Evolutionary conservation across 2,329 filamentous ascomycete species (phyloP).

Genomic region (Cryoendolithus antarcticus): DNA sequence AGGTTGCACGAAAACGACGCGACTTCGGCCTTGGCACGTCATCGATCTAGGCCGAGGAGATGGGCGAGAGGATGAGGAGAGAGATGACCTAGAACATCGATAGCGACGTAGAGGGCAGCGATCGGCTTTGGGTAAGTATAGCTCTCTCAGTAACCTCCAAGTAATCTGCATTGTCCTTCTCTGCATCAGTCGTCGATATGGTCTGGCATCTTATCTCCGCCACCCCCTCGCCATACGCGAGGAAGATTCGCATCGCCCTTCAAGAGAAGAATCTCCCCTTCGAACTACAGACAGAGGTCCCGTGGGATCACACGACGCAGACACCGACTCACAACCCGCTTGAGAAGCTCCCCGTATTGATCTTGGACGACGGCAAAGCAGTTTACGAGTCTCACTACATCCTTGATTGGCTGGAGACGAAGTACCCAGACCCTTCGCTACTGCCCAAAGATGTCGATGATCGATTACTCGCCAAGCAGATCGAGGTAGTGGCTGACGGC

Average conservation of each 20-base stretch:
- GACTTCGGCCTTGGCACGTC: no score
- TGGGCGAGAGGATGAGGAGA: no score
- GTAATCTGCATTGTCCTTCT: no score
- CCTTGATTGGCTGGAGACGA: slow-evolving; percentile 26
- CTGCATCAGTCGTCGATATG: neutral
- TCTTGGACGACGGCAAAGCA: slow-evolving; percentile 19
- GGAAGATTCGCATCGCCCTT: slow-evolving; percentile 30
- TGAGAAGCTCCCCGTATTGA: slow-evolving; percentile 28
- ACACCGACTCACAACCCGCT: slow-evolving; percentile 29
- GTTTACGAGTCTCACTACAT: slow-evolving; percentile 28
- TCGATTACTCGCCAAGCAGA: slow-evolving; percentile 21
- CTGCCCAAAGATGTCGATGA: slow-evolving; percentile 18
- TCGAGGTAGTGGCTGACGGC: slow-evolving; percentile 25
- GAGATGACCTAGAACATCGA: no score
- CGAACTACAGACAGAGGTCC: slow-evolving; percentile 30
- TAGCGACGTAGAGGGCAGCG: no score
- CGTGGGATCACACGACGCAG: slow-evolving; percentile 28
- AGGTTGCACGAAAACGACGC: no score
- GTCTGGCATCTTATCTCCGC: slow-evolving; percentile 22
- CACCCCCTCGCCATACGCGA: slow-evolving; percentile 29
- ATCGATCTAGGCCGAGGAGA: no score
- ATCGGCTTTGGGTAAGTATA: no score
- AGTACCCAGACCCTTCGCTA: slow-evolving; percentile 19
- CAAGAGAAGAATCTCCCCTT: slow-evolving; percentile 29
- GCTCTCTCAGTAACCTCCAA: no score